These are phyloP conservation scores for Sporothrix protearum DNA, from an alignment of 2,329 filamentous ascomycete species.

Conservation along the genomic window DNA sequence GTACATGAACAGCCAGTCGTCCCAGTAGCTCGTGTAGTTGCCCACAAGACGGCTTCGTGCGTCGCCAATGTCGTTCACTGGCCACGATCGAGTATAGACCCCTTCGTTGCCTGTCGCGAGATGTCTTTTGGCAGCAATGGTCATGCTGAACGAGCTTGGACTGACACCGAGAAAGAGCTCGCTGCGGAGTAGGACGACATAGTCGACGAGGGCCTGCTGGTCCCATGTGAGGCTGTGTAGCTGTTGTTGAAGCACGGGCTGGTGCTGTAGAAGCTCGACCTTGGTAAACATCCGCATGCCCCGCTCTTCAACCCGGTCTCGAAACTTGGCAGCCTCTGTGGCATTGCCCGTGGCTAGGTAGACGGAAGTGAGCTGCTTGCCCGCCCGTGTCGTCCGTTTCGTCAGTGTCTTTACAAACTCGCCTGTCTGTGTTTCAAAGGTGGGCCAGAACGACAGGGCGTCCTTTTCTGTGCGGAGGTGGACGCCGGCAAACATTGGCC, in stretches of 20 bases:
- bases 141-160: constrained; percentile 49
- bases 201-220: constrained; percentile 45
- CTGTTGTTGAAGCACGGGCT: constrained; percentile 33
- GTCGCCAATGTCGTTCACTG: constrained; percentile 42
- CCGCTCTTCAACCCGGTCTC: constrained; percentile 31
- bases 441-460: constrained; percentile 46
- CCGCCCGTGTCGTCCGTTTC: too few species aligned
- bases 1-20: constrained; percentile 49
- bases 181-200: constrained; percentile 40
- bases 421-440: constrained; percentile 41
- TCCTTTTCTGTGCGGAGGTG: constrained; percentile 50
- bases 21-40: constrained; percentile 45
- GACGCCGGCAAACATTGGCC: constrained; percentile 38
- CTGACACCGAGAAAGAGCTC: constrained; percentile 45
- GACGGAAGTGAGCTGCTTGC: constrained; percentile 38
- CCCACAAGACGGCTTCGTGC: constrained; percentile 44
- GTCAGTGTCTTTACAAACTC: constrained; percentile 40
- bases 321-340: constrained; percentile 42
- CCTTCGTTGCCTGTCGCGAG: constrained; percentile 39
- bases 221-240: constrained; percentile 43
- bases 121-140: constrained; percentile 46
- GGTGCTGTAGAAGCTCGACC: constrained; percentile 35
- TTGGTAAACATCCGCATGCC: constrained; percentile 37
- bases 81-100: constrained; percentile 44
- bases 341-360: constrained; percentile 47